Evolutionary conservation across 2,329 filamentous ascomycete species (phyloP).

Genomic region (Fusarium abutilonis): DNA sequence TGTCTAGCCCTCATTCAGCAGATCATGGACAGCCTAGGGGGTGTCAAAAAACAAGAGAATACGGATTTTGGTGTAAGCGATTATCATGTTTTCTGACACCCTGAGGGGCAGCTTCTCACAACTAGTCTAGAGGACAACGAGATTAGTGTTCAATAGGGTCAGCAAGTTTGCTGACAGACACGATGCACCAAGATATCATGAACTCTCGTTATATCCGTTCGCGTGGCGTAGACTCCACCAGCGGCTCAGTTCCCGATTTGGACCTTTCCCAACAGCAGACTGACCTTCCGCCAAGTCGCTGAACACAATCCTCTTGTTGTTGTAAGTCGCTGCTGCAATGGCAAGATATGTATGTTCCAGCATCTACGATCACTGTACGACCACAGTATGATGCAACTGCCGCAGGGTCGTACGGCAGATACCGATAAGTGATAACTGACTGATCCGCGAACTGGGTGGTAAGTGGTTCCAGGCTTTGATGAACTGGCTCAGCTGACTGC

Average conservation of each 20-base stretch:
- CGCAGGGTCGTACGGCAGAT: conserved; percentile 19
- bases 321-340: neutral
- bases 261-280: conserved; percentile 1
- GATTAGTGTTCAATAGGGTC: conserved; percentile 15
- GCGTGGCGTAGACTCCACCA: conserved; percentile 20
- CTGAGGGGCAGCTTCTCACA: conserved; percentile 10
- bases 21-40: too few relatives aligned
- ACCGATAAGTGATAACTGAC: conserved; percentile 12
- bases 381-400: conserved; percentile 8
- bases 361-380: neutral
- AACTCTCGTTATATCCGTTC: conserved; percentile 8
- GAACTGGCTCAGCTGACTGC: neutral
- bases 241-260: conserved; percentile 16
- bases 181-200: conserved; percentile 11
- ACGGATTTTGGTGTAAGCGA: too few relatives aligned
- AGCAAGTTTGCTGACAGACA: conserved; percentile 21
- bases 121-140: conserved; percentile 2
- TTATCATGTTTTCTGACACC: too few relatives aligned
- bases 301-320: neutral
- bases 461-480: conserved; percentile 6
- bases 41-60: too few relatives aligned
- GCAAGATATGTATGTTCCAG: neutral
- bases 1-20: conserved; percentile 9
- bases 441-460: conserved; percentile 1
- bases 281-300: conserved; percentile 5